Percentiles rank a stretch among this genome's conserved stretches.
Conservation (phyloP, 2,329 filamentous ascomycete species). For the Beauveria asiatica region DNA sequence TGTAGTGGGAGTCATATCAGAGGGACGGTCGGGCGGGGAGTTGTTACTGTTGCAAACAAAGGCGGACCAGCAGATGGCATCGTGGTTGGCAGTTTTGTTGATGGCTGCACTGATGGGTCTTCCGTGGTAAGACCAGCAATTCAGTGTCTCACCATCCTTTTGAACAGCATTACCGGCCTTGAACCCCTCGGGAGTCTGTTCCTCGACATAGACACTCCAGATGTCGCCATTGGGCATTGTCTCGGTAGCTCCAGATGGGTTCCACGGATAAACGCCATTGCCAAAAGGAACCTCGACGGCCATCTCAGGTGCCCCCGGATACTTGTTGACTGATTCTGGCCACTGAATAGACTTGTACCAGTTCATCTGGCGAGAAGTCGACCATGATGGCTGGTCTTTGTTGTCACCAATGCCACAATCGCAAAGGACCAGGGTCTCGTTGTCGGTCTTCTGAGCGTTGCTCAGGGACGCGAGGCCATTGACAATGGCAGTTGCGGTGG, state of each 20-base stretch:
- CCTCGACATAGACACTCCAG: conserved; percentile 35
- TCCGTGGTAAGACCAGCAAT: conserved; percentile 34
- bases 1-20: conserved; percentile 27
- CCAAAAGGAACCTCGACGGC: conserved; percentile 30
- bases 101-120: conserved; percentile 29
- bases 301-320: conserved; percentile 29
- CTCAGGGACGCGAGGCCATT: conserved; percentile 9
- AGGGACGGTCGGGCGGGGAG: conserved; percentile 24
- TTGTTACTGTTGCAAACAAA: conserved; percentile 33
- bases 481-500: conserved; percentile 6
- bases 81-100: conserved; percentile 29
- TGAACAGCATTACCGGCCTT: conserved; percentile 32
- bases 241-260: conserved; percentile 27
- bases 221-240: conserved; percentile 30
- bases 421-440: conserved; percentile 31
- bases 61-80: conserved; percentile 31
- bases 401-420: conserved; percentile 36
- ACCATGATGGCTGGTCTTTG: conserved; percentile 30
- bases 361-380: conserved; percentile 36
- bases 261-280: conserved; percentile 32
- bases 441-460: conserved; percentile 20
- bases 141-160: conserved; percentile 30
- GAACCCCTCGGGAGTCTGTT: conserved; percentile 31
- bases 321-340: conserved; percentile 25
- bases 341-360: conserved; percentile 33